phyloP scores from a whole-genome alignment of 208 protist species.

The Acanthamoeba royreba region DNA sequence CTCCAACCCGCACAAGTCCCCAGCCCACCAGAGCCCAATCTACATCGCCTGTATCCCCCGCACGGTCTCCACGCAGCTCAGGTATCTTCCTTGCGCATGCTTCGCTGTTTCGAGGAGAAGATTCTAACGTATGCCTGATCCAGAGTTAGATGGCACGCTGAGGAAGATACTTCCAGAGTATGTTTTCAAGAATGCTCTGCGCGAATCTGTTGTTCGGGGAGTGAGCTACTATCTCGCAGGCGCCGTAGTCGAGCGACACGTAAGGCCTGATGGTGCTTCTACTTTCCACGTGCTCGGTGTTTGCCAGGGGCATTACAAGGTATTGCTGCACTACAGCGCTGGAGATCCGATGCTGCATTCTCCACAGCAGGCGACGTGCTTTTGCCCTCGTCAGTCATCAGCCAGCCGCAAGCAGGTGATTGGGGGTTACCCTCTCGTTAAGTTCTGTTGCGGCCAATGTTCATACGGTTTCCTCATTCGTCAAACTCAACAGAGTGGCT shows the following conservation, averaged over 20 bases:
- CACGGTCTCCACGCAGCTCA: too few species aligned
- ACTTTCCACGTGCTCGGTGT: neutral
- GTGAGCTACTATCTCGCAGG: neutral
- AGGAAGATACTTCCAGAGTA: neutral
- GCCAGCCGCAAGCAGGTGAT: neutral
- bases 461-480: neutral
- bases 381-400: neutral
- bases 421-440: neutral
- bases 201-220: neutral
- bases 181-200: neutral
- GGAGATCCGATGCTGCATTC: too few species aligned
- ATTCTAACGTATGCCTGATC: neutral
- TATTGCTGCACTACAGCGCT: neutral
- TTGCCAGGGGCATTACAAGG: neutral
- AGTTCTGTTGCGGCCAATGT: neutral
- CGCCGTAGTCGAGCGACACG: neutral
- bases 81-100: too few species aligned
- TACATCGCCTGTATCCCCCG: too few species aligned
- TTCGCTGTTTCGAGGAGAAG: too few species aligned
- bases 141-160: neutral
- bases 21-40: too few species aligned
- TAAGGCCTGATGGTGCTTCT: neutral
- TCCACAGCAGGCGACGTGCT: neutral
- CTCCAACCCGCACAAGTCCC: too few species aligned
- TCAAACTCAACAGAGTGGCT: neutral